phyloP scores from a whole-genome alignment of 2,329 filamentous ascomycete genomes.

The Neofusicoccum cordaticola region DNA sequence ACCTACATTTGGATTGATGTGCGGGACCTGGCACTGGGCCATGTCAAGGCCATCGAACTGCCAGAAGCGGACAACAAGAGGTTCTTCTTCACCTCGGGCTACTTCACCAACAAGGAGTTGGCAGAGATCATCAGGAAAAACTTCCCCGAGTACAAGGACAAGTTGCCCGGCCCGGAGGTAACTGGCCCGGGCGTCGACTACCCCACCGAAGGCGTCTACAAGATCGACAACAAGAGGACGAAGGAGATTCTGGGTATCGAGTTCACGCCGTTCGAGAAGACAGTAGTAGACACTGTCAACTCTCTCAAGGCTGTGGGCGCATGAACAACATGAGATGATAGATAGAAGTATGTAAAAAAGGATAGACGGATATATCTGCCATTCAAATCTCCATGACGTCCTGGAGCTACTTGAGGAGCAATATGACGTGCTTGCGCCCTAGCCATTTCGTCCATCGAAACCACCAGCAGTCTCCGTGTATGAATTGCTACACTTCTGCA shows the following conservation, averaged over 20 bases:
- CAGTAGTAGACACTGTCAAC: conserved; percentile 61
- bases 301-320: conserved; percentile 56
- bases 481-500: too few relatives aligned
- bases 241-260: conserved; percentile 58
- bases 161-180: conserved; percentile 41
- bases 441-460: too few relatives aligned
- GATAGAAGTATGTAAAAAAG: too few relatives aligned
- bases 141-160: conserved; percentile 52
- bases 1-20: conserved; percentile 51
- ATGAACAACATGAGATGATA: background rate
- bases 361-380: too few relatives aligned
- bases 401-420: too few relatives aligned
- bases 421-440: too few relatives aligned
- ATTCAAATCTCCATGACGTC: too few relatives aligned
- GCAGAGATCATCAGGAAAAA: conserved; percentile 54
- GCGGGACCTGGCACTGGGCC: conserved; percentile 59
- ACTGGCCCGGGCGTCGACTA: conserved; percentile 36
- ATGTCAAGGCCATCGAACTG: conserved; percentile 59
- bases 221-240: conserved; percentile 56
- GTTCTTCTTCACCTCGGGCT: conserved; percentile 61
- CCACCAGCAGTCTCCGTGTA: too few relatives aligned
- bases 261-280: conserved; percentile 58
- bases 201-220: conserved; percentile 50
- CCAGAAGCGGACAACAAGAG: conserved; percentile 59
- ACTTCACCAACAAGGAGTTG: conserved; percentile 61